A percentile compares a stretch with the other conserved stretches of the same genome.
These are phyloP conservation scores for Leptographium wingfieldii DNA, from an alignment of 2,329 filamentous ascomycete species.

Conservation along the genomic window DNA sequence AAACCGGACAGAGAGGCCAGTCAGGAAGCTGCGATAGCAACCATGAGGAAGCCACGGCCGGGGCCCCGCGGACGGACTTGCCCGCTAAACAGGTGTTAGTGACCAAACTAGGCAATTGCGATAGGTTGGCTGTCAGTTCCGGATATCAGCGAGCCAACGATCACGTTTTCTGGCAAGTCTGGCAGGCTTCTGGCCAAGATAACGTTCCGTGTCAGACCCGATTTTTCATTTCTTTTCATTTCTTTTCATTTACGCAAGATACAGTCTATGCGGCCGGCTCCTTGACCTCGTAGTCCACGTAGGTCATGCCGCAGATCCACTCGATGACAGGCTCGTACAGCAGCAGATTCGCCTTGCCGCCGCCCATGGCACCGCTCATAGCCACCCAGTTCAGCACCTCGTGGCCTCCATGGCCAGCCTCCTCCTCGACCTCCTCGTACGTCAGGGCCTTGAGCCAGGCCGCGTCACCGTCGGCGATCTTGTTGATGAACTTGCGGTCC, in stretches of 20 bases:
- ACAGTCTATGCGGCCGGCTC: neutral
- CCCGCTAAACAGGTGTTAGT: neutral
- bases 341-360: conserved; percentile 10
- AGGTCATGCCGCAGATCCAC: conserved; percentile 13
- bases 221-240: neutral
- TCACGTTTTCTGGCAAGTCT: too few relatives aligned
- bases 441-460: conserved; percentile 7
- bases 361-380: conserved; percentile 9
- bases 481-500: conserved; percentile 7
- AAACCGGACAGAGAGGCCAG: neutral
- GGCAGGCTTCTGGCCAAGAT: too few relatives aligned
- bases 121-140: neutral
- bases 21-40: neutral
- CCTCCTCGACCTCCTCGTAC: conserved; percentile 12
- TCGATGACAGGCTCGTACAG: conserved; percentile 11
- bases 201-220: neutral
- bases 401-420: conserved; percentile 11
- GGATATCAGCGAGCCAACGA: neutral
- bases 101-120: neutral
- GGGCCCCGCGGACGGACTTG: neutral
- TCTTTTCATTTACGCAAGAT: neutral
- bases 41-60: neutral
- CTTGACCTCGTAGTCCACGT: conserved; percentile 7
- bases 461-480: conserved; percentile 5
- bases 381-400: conserved; percentile 13